Base-by-base conservation (phyloP, 805 yeast genomes). In the Cyberlindnera euphorbiae region DNA sequence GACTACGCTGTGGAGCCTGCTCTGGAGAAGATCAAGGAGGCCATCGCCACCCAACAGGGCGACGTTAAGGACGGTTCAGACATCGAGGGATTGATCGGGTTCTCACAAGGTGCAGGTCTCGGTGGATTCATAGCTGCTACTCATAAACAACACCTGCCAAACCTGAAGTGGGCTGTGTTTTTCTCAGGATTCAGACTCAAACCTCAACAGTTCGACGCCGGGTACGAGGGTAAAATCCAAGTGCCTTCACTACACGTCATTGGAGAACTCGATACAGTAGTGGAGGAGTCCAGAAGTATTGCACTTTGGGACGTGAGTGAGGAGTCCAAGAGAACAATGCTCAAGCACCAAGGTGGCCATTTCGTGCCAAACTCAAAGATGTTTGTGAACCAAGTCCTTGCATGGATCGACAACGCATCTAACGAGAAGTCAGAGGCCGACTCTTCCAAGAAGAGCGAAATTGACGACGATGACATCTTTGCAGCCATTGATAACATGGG, bases 301-400 rank as follows among this genome's bases (percentile, higher is more conserved):
- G 58, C 63, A 3, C 64, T 90, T n/a, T 78, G 66, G 44, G 71
- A 76, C 8, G 63, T 67, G 13, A 73, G 73, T 43, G 62, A 60
- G 22, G 66, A 60, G 14, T 53, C 50, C 4, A 58, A 59, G 14
- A 60, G 84, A 15, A 67, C 64, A 0, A 30, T 69, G 30, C 48
- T 88, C 39, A 80, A 73, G 44, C 98, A 90, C 55, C 95, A 97
- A 5, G 97, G 97, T 34, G 96, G 96, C 2, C 98, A 90, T 56
- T 90, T 81, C 54, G 94, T 90, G 26, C 98, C 98, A n/a, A 86
- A 84, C 53, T 75, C 86, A 4, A 83, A 82, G 38, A 53, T 42
- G 13, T 63, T 60, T 37, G 62, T 60, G 1, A 32, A 46, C 7
- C 60, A 60, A 32, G 55, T 64, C 8, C 31, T 59, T 13, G 44